These are phyloP conservation scores for Orbilia brochopaga DNA, from an alignment of 2,329 filamentous ascomycete species.

Conservation along the genomic window DNA sequence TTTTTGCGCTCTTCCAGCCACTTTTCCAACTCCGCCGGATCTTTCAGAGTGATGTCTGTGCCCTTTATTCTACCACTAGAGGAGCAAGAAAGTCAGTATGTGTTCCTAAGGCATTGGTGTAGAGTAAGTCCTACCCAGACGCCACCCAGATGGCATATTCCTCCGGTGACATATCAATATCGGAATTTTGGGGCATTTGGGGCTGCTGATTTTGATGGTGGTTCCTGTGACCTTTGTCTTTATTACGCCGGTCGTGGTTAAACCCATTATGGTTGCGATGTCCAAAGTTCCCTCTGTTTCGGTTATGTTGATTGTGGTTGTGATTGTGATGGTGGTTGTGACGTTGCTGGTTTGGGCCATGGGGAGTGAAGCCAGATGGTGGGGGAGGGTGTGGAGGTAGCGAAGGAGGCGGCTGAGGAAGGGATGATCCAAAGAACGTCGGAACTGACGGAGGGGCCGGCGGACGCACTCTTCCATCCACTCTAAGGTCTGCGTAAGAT, in stretches of 20 bases:
- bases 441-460: conserved; percentile 44
- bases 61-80: conserved; percentile 42
- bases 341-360: conserved; percentile 36
- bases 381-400: conserved; percentile 46
- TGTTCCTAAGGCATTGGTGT: neutral
- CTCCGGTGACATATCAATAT: conserved; percentile 47
- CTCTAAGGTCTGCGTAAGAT: conserved; percentile 42
- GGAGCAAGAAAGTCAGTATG: neutral
- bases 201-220: conserved; percentile 36
- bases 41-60: conserved; percentile 37
- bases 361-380: conserved; percentile 34
- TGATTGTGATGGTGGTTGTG: conserved; percentile 35
- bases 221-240: conserved; percentile 27
- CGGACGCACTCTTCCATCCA: conserved; percentile 38
- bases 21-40: conserved; percentile 32
- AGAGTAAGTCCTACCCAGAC: conserved; percentile 23
- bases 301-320: conserved; percentile 35
- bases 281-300: conserved; percentile 43
- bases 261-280: conserved; percentile 37
- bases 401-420: conserved; percentile 41
- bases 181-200: conserved; percentile 22
- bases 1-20: conserved; percentile 47
- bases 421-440: conserved; percentile 46
- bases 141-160: conserved; percentile 46
- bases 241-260: conserved; percentile 47